Base-by-base conservation (phyloP, 768 basidiomycete species). In the Rhodotorula diobovata region DNA sequence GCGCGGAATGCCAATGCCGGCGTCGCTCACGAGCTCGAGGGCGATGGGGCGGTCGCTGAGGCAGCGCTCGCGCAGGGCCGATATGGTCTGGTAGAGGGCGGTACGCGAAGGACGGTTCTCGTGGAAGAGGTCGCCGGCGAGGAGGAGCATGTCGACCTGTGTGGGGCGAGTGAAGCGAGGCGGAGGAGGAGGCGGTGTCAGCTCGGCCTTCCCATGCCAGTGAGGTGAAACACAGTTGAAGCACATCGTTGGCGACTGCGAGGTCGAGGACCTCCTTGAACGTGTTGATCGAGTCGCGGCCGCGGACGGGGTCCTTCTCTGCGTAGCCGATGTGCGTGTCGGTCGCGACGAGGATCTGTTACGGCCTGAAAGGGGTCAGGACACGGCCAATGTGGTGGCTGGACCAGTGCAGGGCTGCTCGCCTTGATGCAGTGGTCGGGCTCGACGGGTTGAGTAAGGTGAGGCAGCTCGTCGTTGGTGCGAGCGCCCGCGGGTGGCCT, bases 91-190 rank as follows among this genome's bases (percentile, higher is more conserved):
- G 81, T 94, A 95, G 41, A 98, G 81, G 73, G 90, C 90, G 63
- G 92, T 91, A 73, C 95, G 83, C 39, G 91, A 91, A 0, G 96
- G 96, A 71, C 93, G 87, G 80, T 98, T 99, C 78, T 99, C 96
- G 80, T 99, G 96, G 79, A 99, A 99, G 8, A 99, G 83, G 79
- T 99, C 96, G 15, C 96, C 96, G 23, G 89, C 95, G 14, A 98
- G 87, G 16, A 99, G 86, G 55, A 99, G 85, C 79, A 98, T 91
- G 82, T 99, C 96, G 65, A 97, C 95, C 92, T 95, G 70, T 16
- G 30, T 14, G 53, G 30, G 54, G 18, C n/a, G 43, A 46, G 18
- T 6, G 18, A 32, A 25, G 30, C 16, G n/a, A 23, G 30, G 0
- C 10, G 34, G 7, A 4, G 50, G 28, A 32, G 23, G 32, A n/a